Evolutionary conservation across 2,329 filamentous ascomycete genomes (phyloP), one percentile per base, ranked within the genome.

Genomic region (Scopulariopsis brevicaulis): DNA sequence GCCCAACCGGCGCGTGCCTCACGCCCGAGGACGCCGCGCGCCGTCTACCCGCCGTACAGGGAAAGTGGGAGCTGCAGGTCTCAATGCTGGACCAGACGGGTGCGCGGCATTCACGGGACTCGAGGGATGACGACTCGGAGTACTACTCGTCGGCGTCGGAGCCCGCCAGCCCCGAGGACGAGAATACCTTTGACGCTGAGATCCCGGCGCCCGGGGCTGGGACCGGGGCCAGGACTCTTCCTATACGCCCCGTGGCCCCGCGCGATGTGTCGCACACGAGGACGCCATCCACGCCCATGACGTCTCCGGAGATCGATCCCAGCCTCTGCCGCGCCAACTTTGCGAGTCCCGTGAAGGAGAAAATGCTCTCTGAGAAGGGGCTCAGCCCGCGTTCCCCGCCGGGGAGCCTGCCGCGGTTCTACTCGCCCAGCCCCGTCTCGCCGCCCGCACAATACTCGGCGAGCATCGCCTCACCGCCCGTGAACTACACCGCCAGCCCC

Each of bases 81-180:
- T 58, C 56, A 14, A 22, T 58, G 18, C 56, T 58, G 18, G 56
- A 58, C 40, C 56, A 58, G 37, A 58, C 56, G 5, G 56, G 56
- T 35, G 35, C 55, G 10, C n/a, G 25, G 10, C 22, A 50, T 34
- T n/a, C 11, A n/a, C 43, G 40, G 2, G 32, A 43, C 2, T 56
- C 55, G 40, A 24, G 43, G 34, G 34, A 28, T 24, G 54, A 28
- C 18, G 55, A 50, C 11, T 50, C 46, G 10, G 46, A 50, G n/a
- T 20, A 50, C 12, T 50, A 50, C 46, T 50, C 46, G 8, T 50
- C 46, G 18, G 46, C 8, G 46, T 50, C 46, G 20, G 46, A 50
- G 20, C 20, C 46, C 12, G 8, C 46, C 6, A 50, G 46, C 12
- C 46, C 46, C 3, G 46, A 50, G 20, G 46, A 24, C 11, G 5